Evolutionary conservation across 2,329 filamentous ascomycete genomes (phyloP), one percentile per base, ranked within the genome.

Genomic region (Colletotrichum orchidophilum): DNA sequence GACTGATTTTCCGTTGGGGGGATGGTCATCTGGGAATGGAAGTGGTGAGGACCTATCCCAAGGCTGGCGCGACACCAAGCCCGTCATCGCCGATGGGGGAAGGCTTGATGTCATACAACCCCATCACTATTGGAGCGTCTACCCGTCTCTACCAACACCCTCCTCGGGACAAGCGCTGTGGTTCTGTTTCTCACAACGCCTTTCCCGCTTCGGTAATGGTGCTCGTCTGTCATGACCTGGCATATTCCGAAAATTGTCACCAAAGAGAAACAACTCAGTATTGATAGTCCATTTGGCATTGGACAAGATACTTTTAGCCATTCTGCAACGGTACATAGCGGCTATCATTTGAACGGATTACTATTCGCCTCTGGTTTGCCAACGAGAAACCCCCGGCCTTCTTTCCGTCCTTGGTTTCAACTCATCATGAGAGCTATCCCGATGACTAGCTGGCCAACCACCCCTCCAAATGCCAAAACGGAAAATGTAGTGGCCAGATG

Each of bases 41-140:
- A 61, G 2, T 35, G 57, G 11, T 42, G 39, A 57, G 27, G 27
- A 57, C 55, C 58, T 54, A 54, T 54, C 57, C 49, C 33, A 54
- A 66, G 15, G 35, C 29, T 39, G 26, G 54, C 12, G 54, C 33
- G 21, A 18, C 24, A 31, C 35, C 18, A 31, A 54, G 35, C 31
- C 31, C 52, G 31, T 57, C 63, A 71, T 67, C 39, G 68, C 24
- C 68, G 52, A 66, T 66, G 63, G 68, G 31, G 66, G 5, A n/a
- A 35, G 24, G 50, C n/a, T 71, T 71, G 68, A 71, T 71, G 68
- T 71, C 68, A 71, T 71, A 21, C 55, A 24, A 35, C 26, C 50
- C 50, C 49, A 18, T 66, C 18, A n/a, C 63, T 15, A 63, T 67
- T 63, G 68, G 68, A 67, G 57, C 63, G 42, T 63, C 57, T 64